A percentile compares a stretch with the other conserved stretches of the same genome.
These are phyloP conservation scores for Musa itinerans DNA, from an alignment of 176 grass and related monocot genomes.

Conservation along the genomic window DNA sequence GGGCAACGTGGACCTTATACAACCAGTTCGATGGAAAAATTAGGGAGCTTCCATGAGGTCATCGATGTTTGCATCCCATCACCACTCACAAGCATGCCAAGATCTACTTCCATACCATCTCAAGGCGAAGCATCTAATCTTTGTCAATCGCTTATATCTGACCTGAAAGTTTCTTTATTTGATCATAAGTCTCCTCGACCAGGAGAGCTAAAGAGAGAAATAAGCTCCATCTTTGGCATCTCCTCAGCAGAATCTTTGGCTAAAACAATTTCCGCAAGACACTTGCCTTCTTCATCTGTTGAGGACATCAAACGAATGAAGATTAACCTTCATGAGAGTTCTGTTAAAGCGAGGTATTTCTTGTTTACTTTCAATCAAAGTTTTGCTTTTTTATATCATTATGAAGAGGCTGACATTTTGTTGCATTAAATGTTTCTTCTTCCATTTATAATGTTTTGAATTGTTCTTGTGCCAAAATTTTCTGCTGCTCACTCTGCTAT, in stretches of 20 bases:
- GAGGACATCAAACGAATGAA: slow-evolving; percentile 61
- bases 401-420: background rate
- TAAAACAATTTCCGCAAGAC: slow-evolving; percentile 34
- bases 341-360: slow-evolving; percentile 58
- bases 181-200: slow-evolving; percentile 56
- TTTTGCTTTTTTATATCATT: background rate
- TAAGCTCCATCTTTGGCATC: slow-evolving; percentile 57
- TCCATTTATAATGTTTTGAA: slow-evolving; percentile 14
- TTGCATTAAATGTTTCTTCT: background rate
- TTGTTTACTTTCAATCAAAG: background rate
- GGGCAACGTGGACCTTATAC: slow-evolving; percentile 42
- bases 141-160: slow-evolving; percentile 58
- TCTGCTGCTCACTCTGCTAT: slow-evolving; percentile 18
- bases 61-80: slow-evolving; percentile 39
- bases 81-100: slow-evolving; percentile 41
- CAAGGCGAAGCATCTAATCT: slow-evolving; percentile 38
- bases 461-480: slow-evolving; percentile 10
- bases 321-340: slow-evolving; percentile 49
- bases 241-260: slow-evolving; percentile 44
- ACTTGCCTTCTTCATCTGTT: slow-evolving; percentile 31
- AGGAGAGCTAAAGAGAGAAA: slow-evolving; percentile 38
- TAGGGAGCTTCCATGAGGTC: slow-evolving; percentile 54
- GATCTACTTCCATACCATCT: slow-evolving; percentile 19
- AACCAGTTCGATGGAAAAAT: slow-evolving; percentile 53
- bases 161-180: slow-evolving; percentile 35